Percentiles rank a stretch among this genome's conserved stretches.
Evolutionary conservation across 2,329 filamentous ascomycete genomes (phyloP).

Genomic region (Alternaria sp.): DNA sequence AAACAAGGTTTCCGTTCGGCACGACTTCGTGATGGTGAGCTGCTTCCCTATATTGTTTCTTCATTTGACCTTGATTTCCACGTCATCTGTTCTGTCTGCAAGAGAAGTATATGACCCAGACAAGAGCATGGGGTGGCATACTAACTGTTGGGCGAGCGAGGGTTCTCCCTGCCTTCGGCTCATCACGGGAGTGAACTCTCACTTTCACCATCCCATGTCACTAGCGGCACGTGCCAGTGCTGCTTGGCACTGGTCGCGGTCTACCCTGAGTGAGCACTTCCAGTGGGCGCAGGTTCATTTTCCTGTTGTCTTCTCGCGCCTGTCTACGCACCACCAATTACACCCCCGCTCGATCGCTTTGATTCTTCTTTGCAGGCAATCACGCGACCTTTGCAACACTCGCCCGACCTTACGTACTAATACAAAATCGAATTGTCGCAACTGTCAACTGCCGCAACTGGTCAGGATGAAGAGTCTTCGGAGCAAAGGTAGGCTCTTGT

Average conservation of each 20-base stretch:
- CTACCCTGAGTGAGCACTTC: constrained; percentile 1
- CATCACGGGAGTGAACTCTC: not conserved
- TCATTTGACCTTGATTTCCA: not conserved
- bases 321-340: not conserved
- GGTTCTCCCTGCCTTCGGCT: not conserved
- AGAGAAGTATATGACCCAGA: not conserved
- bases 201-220: constrained; percentile 1
- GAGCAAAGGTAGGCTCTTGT: constrained; percentile 20
- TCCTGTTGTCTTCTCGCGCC: not conserved
- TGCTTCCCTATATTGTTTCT: not conserved
- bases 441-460: not conserved
- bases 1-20: constrained; percentile 5
- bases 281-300: not conserved
- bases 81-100: not conserved
- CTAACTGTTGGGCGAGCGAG: not conserved
- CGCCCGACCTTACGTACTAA: not conserved
- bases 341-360: not conserved
- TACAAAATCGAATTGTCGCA: not conserved
- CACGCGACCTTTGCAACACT: not conserved
- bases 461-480: constrained; percentile 27
- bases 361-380: not conserved
- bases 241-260: not conserved
- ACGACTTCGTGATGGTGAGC: constrained; percentile 2
- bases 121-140: not conserved
- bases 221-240: not conserved